Base-by-base conservation (phyloP, 148 eudicot species). In the Cornus kousa region DNA sequence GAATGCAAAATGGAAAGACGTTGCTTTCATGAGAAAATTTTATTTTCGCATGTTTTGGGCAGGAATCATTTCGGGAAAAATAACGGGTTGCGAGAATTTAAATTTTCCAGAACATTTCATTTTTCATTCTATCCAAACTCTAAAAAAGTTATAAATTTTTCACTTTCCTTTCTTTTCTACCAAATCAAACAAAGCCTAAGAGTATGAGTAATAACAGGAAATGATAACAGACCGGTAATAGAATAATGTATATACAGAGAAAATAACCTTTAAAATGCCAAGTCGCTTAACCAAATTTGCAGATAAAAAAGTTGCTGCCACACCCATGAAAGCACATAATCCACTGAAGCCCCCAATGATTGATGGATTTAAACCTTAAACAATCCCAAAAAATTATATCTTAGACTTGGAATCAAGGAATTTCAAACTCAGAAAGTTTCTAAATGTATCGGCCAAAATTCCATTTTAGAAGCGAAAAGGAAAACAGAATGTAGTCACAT, bases 311-410 rank as follows among this genome's bases (percentile, higher is more conserved):
- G 98, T 95, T 64, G 98, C 98, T 75, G 96, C 95, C 71, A 95
- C 93, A 55, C 98, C 98, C 97, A 95, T 91, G 78, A 91, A 90
- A 80, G 98, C 98, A 85, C 97, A 95, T 81, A 91, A 86, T 80
- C 96, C 97, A 84, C 98, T 93, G 83, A 95, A 95, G 68, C 79
- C 94, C 46, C 98, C 97, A 78, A 95, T 93, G 48, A 93, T 80
- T 43, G 93, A 91, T 59, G 98, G 88, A 84, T 89, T 90, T 74
- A 95, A 85, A 90, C 97, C 98, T 95, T 92, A 78, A 82, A 75
- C 57, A 53, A 48, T 37, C 53, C 48, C 48, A 62, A 67, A 39
- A 65, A 62, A 23, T 13, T 17, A 37, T 60, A 71, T 66, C 32
- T 37, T 32, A 75, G 32, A 55, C 53, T 37, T 64, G 19, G 40